Base-by-base conservation (phyloP, 768 basidiomycete genomes). In the Boletus pseudopeckii region DNA sequence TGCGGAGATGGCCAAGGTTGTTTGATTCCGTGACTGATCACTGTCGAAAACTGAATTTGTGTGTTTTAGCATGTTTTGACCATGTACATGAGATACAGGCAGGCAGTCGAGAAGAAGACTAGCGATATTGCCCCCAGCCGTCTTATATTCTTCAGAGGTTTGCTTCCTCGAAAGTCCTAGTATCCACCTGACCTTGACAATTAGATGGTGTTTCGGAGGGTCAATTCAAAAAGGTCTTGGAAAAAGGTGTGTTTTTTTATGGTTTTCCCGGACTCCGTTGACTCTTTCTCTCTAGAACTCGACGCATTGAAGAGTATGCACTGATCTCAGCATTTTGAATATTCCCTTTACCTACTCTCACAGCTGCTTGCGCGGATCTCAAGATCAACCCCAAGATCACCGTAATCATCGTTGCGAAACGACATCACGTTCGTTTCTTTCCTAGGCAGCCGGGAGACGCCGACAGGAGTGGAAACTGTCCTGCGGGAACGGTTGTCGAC, bases 401-500 rank as follows among this genome's bases (percentile, higher is more conserved):
- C 0, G 72, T 92, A 22, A 79, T 92, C 47, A 75, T 92, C 24
- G 90, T 92, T 7, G 90, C 88, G 15, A 93, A 92, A 52, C 67
- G 70, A 26, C 72, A 74, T 28, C 71, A 74, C 6, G 73, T 74
- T 32, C 74, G 74, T 17, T 79, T 86, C 68, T 86, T 86, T 74
- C 83, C 83, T 0, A 61, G 52, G 36, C 63, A 65, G 7, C 50
- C 52, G 0, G 56, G 60, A 7, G 79, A 85, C 9, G 80, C 73
- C 0, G 90, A 92, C 58, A 77, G 74, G 48, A 86, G 82, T 52
- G 85, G 84, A 3, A 92, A 92, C 61, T 85, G 83, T 59, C 80
- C 78, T 1, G 88, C 90, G 0, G 90, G 90, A 8, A 88, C 88
- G 0, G 86, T 92, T 14, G 79, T 90, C 22, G 90, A 92, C 61